A percentile compares a stretch with the other conserved stretches of the same genome.
Evolutionary conservation across 129 eudicot genomes (phyloP).

Genomic region (Kitagawia praeruptora): DNA sequence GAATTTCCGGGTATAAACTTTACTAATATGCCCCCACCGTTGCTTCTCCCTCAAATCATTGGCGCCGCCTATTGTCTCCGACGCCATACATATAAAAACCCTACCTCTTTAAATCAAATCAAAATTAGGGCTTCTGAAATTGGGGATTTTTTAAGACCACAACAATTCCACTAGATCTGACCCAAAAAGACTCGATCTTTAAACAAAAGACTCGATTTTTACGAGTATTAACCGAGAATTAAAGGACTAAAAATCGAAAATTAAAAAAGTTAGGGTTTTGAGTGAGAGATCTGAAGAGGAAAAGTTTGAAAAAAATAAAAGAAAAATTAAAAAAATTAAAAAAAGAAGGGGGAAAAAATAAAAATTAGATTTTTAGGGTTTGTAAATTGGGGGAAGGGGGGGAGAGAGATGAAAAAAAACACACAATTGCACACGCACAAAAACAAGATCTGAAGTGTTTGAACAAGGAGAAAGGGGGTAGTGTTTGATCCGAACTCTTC

Average conservation of each 20-base stretch:
- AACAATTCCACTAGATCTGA: slow-evolving; percentile 24
- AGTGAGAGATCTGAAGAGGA: slow-evolving; percentile 15
- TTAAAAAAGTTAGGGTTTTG: slow-evolving; percentile 28
- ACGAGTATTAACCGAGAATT: neutral
- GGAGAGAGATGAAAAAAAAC: neutral
- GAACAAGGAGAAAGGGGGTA: slow-evolving; percentile 12
- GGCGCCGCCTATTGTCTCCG: slow-evolving; percentile 54
- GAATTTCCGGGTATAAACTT: slow-evolving; percentile 49
- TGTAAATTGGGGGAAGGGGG: slow-evolving; percentile 6
- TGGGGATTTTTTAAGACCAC: neutral
- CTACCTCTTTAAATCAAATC: slow-evolving; percentile 14
- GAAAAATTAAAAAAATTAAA: neutral
- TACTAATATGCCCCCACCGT: slow-evolving; percentile 50
- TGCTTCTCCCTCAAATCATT: slow-evolving; percentile 39
- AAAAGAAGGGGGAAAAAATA: neutral
- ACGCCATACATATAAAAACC: slow-evolving; percentile 74
- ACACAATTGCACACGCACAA: neutral
- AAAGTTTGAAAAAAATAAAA: neutral
- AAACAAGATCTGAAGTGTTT: slow-evolving; percentile 1
- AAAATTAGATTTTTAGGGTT: slow-evolving; percentile 25
- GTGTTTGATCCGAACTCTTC: slow-evolving; percentile 29
- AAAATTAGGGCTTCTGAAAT: neutral
- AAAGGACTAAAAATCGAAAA: slow-evolving; percentile 5
- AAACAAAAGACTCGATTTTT: slow-evolving; percentile 1
- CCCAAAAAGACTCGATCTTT: slow-evolving; percentile 6